Conservation (phyloP, 192 early-diverging fungal species). For the Backusella circina region DNA sequence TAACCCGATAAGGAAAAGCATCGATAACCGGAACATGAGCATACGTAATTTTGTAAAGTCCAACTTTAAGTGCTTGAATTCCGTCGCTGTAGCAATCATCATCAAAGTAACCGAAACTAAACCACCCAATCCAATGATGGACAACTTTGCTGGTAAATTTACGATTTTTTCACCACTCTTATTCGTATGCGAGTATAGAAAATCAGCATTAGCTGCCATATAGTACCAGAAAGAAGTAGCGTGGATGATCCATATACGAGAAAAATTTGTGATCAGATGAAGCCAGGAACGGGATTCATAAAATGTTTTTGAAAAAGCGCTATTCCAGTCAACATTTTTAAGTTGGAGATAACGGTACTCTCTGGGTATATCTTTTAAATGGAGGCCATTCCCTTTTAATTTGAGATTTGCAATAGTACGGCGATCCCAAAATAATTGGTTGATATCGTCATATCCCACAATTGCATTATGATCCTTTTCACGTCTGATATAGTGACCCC, state of each 20-base stretch:
- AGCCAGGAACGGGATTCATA: slow-evolving; percentile 63
- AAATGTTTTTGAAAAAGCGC: slow-evolving; percentile 64
- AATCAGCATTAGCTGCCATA: slow-evolving; percentile 57
- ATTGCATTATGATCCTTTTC: slow-evolving; percentile 63
- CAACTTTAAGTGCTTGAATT: slow-evolving; percentile 56
- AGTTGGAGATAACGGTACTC: slow-evolving; percentile 51
- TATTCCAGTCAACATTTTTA: slow-evolving; percentile 55
- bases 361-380: slow-evolving; percentile 52
- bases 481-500: slow-evolving; percentile 58
- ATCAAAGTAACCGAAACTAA: slow-evolving; percentile 50
- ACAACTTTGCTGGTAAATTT: slow-evolving; percentile 26
- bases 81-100: slow-evolving; percentile 47
- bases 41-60: slow-evolving; percentile 25
- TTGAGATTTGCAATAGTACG: slow-evolving; percentile 46
- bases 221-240: slow-evolving; percentile 65
- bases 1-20: slow-evolving; percentile 47
- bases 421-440: slow-evolving; percentile 66
- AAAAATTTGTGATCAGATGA: slow-evolving; percentile 68
- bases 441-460: slow-evolving; percentile 70
- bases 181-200: slow-evolving; percentile 37
- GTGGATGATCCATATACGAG: slow-evolving; percentile 72
- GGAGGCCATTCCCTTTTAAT: slow-evolving; percentile 42
- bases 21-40: slow-evolving; percentile 36
- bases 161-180: slow-evolving; percentile 14
- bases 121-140: slow-evolving; percentile 55